Conservation (phyloP, 352 stramenopile species). For the Pythium rhizo-oryzae region DNA sequence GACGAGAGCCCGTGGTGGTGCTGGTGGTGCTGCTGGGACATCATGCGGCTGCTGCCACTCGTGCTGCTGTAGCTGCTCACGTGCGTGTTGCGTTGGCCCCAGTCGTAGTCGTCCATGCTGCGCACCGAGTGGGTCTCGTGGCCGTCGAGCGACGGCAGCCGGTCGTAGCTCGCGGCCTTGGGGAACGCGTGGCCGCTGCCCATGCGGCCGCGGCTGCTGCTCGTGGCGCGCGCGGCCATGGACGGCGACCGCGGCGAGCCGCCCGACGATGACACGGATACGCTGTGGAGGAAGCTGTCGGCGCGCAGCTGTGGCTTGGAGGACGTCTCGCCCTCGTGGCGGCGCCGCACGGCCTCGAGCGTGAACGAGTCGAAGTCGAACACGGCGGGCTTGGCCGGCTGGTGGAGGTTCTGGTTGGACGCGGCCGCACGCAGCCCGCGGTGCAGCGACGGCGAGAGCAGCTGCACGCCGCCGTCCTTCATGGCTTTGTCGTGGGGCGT, state of each 20-base stretch:
- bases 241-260: constrained; percentile 21
- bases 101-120: constrained; percentile 43
- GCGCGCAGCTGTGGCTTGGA: not conserved
- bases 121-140: constrained; percentile 1
- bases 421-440: constrained; percentile 15
- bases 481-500: constrained; percentile 9
- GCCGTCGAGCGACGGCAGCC: constrained; percentile 15
- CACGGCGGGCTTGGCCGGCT: not conserved
- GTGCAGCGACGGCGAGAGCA: constrained; percentile 27
- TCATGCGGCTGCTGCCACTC: constrained; percentile 3
- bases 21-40: too few species aligned
- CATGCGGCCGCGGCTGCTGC: constrained; percentile 2
- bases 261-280: constrained; percentile 11
- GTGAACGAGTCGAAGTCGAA: constrained; percentile 57
- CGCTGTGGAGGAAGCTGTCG: constrained; percentile 12
- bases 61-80: constrained; percentile 8
- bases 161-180: constrained; percentile 11
- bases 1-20: constrained; percentile 6
- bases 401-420: not conserved
- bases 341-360: constrained; percentile 39
- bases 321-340: constrained; percentile 4
- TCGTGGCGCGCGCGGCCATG: not conserved
- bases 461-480: constrained; percentile 24
- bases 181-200: not conserved
- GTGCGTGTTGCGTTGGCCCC: constrained; percentile 7